Evolutionary conservation across 1,284 basidiomycete species (phyloP).

Genomic region (Omphalotus olearius): DNA sequence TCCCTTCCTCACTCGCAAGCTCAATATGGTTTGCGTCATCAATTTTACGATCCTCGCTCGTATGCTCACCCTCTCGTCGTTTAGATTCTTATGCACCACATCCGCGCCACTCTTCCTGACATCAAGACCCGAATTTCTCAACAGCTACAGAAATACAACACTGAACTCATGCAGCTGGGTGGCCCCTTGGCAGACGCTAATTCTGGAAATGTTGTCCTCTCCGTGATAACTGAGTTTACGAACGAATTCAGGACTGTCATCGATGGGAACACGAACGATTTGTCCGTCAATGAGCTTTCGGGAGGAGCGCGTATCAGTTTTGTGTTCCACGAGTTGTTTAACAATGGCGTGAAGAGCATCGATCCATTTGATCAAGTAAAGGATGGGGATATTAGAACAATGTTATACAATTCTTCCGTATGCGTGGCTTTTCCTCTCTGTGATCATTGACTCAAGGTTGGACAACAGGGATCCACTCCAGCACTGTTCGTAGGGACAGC

Average conservation of each 20-base stretch:
- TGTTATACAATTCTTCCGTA: conserved; percentile 95
- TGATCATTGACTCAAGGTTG: conserved; percentile 7
- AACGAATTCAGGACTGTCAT: conserved; percentile 95
- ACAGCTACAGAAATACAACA: conserved; percentile 84
- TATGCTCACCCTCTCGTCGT: conserved; percentile 5
- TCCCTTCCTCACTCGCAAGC: conserved; percentile 93
- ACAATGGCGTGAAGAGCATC: conserved; percentile 91
- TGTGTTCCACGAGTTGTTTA: conserved; percentile 97
- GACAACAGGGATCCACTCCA: conserved; percentile 83
- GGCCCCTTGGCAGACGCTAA: conserved; percentile 83
- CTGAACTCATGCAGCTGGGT: conserved; percentile 84
- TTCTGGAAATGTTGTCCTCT: conserved; percentile 86
- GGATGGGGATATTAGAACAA: conserved; percentile 94
- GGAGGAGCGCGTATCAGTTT: conserved; percentile 98
- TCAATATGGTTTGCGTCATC: conserved; percentile 74
- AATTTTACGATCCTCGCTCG: conserved; percentile 5
- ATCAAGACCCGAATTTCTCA: conserved; percentile 92
- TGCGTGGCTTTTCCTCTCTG: conserved; percentile 25
- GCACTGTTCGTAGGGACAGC: conserved; percentile 94
- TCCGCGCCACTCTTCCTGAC: conserved; percentile 92
- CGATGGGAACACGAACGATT: conserved; percentile 95
- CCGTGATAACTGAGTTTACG: conserved; percentile 97
- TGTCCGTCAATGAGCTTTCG: conserved; percentile 91
- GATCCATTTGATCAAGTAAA: conserved; percentile 99
- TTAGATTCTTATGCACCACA: conserved; percentile 97